A percentile compares a stretch with the other conserved stretches of the same genome.
These are phyloP conservation scores for Cryphonectria radicalis DNA, from an alignment of 2,329 filamentous ascomycete species.

Conservation along the genomic window DNA sequence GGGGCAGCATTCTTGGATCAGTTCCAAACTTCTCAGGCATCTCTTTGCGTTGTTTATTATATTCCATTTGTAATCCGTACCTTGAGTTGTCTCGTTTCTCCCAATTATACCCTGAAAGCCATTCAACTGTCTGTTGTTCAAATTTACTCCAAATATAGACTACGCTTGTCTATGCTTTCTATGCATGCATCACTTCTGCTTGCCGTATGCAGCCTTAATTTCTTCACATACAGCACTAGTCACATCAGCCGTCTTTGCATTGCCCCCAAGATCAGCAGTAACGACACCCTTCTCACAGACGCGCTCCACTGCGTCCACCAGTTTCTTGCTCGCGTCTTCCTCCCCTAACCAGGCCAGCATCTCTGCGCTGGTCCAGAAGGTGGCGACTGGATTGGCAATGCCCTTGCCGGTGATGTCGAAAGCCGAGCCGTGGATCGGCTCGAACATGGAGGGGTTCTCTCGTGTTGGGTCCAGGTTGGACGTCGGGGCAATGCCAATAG, in stretches of 20 bases:
- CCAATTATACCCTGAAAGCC: no score
- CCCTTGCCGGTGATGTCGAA: constrained; percentile 60
- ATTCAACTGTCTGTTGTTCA: not conserved
- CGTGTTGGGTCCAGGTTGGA: constrained; percentile 64
- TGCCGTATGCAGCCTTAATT: constrained; percentile 26
- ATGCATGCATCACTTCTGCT: not conserved
- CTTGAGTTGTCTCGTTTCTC: not conserved
- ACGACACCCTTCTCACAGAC: constrained; percentile 53
- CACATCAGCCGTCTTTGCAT: constrained; percentile 32
- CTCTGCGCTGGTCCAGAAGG: constrained; percentile 58
- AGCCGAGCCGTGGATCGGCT: constrained; percentile 60
- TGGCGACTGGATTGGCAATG: constrained; percentile 57
- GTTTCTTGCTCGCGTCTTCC: constrained; percentile 47
- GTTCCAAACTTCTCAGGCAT: no score
- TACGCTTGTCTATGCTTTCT: not conserved
- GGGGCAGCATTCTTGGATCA: no score
- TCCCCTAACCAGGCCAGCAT: constrained; percentile 60
- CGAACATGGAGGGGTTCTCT: constrained; percentile 59
- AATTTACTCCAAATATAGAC: not conserved
- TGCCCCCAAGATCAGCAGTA: constrained; percentile 56
- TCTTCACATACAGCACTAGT: constrained; percentile 31
- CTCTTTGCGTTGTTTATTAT: no score
- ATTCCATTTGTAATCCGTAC: not conserved
- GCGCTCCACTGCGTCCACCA: constrained; percentile 54
- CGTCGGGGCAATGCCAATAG: constrained; percentile 70